Evolutionary conservation across 78 protist species (phyloP).

Genomic region (Dictyostelium firmibasis): DNA sequence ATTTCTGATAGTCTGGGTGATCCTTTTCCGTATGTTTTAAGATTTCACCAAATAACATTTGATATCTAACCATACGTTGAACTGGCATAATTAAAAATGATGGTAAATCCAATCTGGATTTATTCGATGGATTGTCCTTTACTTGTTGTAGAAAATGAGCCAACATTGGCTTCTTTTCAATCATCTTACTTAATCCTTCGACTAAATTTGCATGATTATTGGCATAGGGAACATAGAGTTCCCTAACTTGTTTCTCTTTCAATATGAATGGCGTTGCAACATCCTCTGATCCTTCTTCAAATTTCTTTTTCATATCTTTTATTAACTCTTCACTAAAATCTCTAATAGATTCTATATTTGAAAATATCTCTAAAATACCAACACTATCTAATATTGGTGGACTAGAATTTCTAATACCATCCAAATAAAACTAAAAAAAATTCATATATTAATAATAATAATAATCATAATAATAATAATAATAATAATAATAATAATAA

Average conservation of each 20-base stretch:
- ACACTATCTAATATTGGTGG: background rate
- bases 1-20: conserved; percentile 17
- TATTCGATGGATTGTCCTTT: background rate
- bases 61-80: conserved; percentile 74
- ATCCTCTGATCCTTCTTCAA: background rate
- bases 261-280: background rate
- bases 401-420: background rate
- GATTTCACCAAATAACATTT: conserved; percentile 41
- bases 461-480: background rate
- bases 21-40: conserved; percentile 34
- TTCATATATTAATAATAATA: background rate
- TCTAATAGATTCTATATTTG: background rate
- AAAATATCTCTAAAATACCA: background rate
- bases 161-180: conserved; percentile 63
- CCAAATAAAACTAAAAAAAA: conserved; percentile 7
- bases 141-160: conserved; percentile 23
- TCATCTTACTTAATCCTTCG: background rate
- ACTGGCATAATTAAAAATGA: conserved; percentile 77
- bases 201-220: conserved; percentile 15
- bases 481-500: background rate
- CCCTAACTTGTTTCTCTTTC: background rate
- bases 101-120: background rate
- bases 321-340: background rate
- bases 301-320: background rate
- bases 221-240: conserved; percentile 10